Evolutionary conservation across 1,139 yeast species (phyloP), one percentile per base, ranked within the genome.

Genomic region (Kurtzmaniella quercitrusa): DNA sequence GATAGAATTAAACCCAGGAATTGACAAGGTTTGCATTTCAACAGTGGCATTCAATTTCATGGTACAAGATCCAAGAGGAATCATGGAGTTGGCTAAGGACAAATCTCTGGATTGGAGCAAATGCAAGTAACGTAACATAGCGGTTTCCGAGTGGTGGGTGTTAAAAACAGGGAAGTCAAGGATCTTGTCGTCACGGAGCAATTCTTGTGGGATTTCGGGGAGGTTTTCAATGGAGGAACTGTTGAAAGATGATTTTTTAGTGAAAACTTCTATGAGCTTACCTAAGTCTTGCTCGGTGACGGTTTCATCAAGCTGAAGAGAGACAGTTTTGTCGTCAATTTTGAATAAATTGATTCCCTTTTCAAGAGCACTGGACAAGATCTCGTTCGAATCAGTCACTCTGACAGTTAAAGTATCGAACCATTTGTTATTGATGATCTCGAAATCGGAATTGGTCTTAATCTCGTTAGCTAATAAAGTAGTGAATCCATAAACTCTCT

Each of bases 41-140:
- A 90, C 95, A 2, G 98, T 91, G 43, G 96, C 85, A 60, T 93
- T 93, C 58, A 93, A 77, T 66, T 93, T 93, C 98, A 93, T 93
- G 31, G 98, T 93, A 72, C 98, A 93, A 9, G 96, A 89, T 31
- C 98, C 98, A 52, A 93, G 77, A 37, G 98, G 95, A 50, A 93
- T 93, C 98, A 93, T 93, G 12, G 97, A 87, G 61, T 90, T 87
- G 23, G 98, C 96, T 50, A 93, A 75, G 0, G 98, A 91, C 52
- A 93, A 73, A 68, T 93, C 98, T 67, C 86, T 89, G 48, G 83
- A 73, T 68, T 93, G 98, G 48, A 93, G 73, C 50, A 79, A 77
- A 61, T 89, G 94, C 57, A 93, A 73, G 68, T 93, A 93, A 62
- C 98, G 81, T 55, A 93, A 77, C 85, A 93, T 84, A 46, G 96